Evolutionary conservation across 352 stramenopile genomes (phyloP).

Genomic region (Pythium pyrilobum): DNA sequence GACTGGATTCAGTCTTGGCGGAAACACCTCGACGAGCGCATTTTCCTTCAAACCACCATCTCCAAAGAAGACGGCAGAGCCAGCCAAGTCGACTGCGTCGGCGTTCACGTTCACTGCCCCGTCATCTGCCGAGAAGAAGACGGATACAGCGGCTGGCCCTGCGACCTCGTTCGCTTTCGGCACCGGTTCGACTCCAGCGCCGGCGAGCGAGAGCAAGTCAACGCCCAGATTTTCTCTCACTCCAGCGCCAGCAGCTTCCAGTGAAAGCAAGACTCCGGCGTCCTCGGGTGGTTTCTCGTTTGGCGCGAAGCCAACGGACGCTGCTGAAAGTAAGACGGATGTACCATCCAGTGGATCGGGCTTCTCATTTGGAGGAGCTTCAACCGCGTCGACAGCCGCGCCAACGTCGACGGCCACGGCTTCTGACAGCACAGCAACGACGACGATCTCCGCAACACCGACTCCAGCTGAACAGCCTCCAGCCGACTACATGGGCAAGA

Average conservation of each 20-base stretch:
- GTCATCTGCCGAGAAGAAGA: conserved; percentile 12
- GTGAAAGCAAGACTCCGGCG: conserved; percentile 12
- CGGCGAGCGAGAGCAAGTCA: conserved; percentile 12
- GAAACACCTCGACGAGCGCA: background rate
- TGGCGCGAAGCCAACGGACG: conserved; percentile 9
- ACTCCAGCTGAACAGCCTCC: conserved; percentile 59
- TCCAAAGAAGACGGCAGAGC: conserved; percentile 21
- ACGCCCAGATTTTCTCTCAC: conserved; percentile 7
- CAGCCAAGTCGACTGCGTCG: conserved; percentile 4
- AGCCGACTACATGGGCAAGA: conserved; percentile 81
- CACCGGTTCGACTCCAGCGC: background rate
- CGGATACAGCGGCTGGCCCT: background rate
- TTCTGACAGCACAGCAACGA: conserved; percentile 15
- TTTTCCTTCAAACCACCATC: conserved; percentile 26
- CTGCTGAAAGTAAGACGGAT: conserved; percentile 8
- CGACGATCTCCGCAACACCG: conserved; percentile 14
- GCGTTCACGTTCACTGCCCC: conserved; percentile 14
- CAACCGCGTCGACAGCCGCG: conserved; percentile 6
- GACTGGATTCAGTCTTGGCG: conserved; percentile 18
- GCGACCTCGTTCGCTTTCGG: conserved; percentile 1
- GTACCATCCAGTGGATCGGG: conserved; percentile 4
- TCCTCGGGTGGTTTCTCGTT: conserved; percentile 15
- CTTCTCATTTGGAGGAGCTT: conserved; percentile 25
- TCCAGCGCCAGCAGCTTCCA: conserved; percentile 2
- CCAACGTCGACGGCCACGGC: conserved; percentile 11